Evolutionary conservation across 2,329 filamentous ascomycete species (phyloP).

Genomic region (Ciborinia camelliae): DNA sequence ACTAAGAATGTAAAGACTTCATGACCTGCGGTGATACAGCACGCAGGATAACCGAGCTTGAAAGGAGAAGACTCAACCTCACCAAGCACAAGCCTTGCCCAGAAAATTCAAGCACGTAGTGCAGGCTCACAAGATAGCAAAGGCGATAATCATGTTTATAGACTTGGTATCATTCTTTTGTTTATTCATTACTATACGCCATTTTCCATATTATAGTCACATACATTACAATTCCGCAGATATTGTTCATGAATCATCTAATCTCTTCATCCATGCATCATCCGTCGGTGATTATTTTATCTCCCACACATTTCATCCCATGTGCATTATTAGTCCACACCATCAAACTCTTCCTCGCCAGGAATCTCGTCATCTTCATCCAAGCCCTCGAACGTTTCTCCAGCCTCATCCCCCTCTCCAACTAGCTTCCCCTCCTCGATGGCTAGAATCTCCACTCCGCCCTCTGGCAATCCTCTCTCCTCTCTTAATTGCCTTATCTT

Average conservation of each 20-base stretch:
- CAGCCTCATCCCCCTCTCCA: constrained; percentile 2
- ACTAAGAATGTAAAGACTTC: not conserved
- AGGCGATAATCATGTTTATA: not conserved
- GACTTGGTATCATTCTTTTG: constrained; percentile 2
- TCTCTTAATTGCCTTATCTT: constrained; percentile 36
- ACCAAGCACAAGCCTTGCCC: not conserved
- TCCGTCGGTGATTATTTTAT: not conserved
- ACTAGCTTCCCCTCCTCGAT: constrained; percentile 1
- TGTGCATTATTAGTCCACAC: constrained; percentile 1
- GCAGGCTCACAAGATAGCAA: not conserved
- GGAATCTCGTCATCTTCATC: not conserved
- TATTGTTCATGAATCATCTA: not conserved
- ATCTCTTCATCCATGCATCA: not conserved
- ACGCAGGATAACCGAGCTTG: not conserved
- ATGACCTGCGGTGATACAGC: not conserved
- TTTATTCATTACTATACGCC: constrained; percentile 1
- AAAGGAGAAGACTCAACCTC: not conserved
- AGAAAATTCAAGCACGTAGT: not conserved
- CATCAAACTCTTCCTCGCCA: constrained; percentile 1
- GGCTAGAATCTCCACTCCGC: not conserved
- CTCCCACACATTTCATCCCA: not conserved
- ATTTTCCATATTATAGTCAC: not conserved
- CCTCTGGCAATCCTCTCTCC: constrained; percentile 31
- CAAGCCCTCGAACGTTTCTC: not conserved
- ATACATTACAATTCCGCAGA: not conserved